A percentile compares a stretch with the other conserved stretches of the same genome.
Evolutionary conservation across 441 rosid species (phyloP).

Genomic region (Gossypium armourianum): DNA sequence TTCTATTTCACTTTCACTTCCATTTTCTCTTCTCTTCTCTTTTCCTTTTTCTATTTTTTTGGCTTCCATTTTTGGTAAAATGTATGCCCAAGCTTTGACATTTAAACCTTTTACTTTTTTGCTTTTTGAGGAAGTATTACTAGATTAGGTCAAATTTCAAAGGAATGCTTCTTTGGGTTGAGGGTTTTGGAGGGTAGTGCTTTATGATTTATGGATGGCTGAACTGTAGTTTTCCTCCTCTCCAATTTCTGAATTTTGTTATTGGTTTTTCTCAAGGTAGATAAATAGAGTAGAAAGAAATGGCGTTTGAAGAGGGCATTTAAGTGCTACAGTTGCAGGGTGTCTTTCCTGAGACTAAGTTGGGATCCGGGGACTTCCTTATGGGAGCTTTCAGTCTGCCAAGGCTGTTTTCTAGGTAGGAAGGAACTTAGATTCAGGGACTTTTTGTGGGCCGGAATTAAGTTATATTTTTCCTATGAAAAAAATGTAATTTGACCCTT

Average conservation of each 20-base stretch:
- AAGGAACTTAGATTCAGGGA: too few species aligned
- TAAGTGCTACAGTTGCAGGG: background rate
- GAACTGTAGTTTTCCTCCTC: background rate
- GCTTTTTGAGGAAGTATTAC: background rate
- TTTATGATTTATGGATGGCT: background rate
- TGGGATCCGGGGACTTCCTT: background rate
- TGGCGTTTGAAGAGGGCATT: background rate
- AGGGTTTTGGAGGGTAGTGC: background rate
- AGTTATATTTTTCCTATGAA: too few species aligned
- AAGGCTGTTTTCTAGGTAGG: background rate
- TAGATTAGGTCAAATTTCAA: background rate
- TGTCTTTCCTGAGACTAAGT: background rate
- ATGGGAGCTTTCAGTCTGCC: background rate
- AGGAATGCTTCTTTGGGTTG: background rate
- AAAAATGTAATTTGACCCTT: too few species aligned
- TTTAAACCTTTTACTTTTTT: background rate
- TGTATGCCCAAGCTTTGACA: background rate
- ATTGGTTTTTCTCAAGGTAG: background rate
- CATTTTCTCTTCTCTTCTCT: background rate
- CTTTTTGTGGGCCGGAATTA: too few species aligned
- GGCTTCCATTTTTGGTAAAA: background rate
- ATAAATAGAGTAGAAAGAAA: background rate
- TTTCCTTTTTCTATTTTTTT: background rate
- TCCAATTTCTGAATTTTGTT: background rate
- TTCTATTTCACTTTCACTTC: background rate